Evolutionary conservation across 192 early-diverging fungal species (phyloP).

Genomic region (Radiomyces spectabilis): DNA sequence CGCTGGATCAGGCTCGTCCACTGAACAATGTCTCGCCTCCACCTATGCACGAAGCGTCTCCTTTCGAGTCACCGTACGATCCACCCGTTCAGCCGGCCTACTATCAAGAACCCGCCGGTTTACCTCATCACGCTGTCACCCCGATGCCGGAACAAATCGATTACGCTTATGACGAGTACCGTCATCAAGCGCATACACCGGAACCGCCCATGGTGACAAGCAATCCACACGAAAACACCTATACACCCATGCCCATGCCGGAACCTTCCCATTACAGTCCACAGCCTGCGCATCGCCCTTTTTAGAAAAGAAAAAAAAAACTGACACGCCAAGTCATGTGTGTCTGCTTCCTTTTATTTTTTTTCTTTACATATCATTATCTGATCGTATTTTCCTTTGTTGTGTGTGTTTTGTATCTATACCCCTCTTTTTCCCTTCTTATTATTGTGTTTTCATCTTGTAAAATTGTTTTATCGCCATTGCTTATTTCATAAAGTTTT

Average conservation of each 20-base stretch:
- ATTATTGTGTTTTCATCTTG: too few relatives aligned
- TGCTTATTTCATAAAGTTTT: background rate
- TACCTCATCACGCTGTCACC: background rate
- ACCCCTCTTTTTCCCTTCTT: background rate
- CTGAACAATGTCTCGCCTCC: background rate
- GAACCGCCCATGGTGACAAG: too few relatives aligned
- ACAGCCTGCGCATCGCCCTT: background rate
- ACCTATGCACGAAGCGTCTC: background rate
- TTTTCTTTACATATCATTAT: background rate
- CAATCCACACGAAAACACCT: too few relatives aligned
- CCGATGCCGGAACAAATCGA: too few relatives aligned
- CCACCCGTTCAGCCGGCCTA: slow-evolving; percentile 1
- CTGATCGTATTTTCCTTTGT: background rate
- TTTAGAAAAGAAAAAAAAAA: too few relatives aligned
- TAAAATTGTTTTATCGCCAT: too few relatives aligned
- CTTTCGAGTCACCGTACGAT: too few relatives aligned
- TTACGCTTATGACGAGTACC: background rate
- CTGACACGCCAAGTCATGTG: too few relatives aligned
- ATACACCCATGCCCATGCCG: background rate
- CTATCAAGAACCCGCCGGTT: background rate
- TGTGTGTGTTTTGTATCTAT: background rate
- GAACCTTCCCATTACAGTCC: background rate
- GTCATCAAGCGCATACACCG: background rate
- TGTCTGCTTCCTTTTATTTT: too few relatives aligned
- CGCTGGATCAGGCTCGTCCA: slow-evolving; percentile 1